Evolutionary conservation across 2,329 filamentous ascomycete genomes (phyloP).

Genomic region (Didymella keratinophila): DNA sequence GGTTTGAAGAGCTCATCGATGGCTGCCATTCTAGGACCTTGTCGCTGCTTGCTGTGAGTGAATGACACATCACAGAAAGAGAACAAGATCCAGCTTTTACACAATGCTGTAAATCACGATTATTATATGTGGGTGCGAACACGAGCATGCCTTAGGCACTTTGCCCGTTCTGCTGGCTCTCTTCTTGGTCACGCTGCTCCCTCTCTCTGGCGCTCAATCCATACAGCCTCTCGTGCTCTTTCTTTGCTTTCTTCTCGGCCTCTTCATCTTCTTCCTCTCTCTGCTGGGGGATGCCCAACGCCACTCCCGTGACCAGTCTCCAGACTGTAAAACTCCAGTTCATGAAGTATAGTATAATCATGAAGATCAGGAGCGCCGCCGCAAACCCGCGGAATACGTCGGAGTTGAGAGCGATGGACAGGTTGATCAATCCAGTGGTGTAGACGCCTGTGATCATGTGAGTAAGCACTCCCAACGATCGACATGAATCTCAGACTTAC

Average conservation of each 20-base stretch:
- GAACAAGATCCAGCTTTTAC: neutral
- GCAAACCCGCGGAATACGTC: constrained; percentile 24
- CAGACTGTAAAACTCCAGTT: constrained; percentile 28
- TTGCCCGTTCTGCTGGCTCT: neutral
- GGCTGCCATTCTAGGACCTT: too few relatives aligned
- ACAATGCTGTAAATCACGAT: neutral
- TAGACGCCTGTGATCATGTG: constrained; percentile 19
- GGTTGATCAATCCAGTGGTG: constrained; percentile 26
- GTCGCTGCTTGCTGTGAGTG: too few relatives aligned
- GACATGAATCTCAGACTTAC: constrained; percentile 1
- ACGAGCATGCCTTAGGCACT: neutral
- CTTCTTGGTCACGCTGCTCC: neutral
- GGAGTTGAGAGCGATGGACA: constrained; percentile 27
- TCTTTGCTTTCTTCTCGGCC: constrained; percentile 14
- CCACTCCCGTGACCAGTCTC: constrained; percentile 23
- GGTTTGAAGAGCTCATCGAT: neutral
- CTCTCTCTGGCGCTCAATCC: neutral
- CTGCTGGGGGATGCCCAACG: constrained; percentile 27
- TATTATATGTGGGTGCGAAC: neutral
- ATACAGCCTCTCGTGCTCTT: constrained; percentile 9
- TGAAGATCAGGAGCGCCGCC: constrained; percentile 23
- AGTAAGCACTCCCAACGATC: neutral
- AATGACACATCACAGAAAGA: neutral
- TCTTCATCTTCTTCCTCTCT: constrained; percentile 26
- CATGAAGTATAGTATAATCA: constrained; percentile 27